Base-by-base conservation (phyloP, 2,329 filamentous ascomycete genomes). In the Trichoderma gracile region DNA sequence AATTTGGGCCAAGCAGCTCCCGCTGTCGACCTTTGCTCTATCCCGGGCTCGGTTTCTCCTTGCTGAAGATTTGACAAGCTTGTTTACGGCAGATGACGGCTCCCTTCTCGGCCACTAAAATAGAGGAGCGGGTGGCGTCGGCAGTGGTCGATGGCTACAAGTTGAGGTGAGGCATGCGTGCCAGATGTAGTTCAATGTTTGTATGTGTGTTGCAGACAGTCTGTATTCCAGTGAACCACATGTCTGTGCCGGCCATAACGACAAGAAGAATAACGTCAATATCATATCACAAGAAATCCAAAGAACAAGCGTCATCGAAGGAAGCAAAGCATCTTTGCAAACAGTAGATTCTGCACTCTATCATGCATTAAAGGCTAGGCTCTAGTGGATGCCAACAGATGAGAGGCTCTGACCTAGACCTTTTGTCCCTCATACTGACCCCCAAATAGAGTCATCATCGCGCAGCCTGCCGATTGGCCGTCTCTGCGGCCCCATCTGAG, bases 391-490 rank as follows among this genome's bases (percentile, higher is more conserved):
- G 30, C 52, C 40, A 42, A 23, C 52, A 47, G 19, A 47, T 47
- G 30, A 10, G 30, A 10, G 10, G 56, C 43, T 40, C n/a, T 30
- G 56, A 47, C 56, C 33, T 38, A 12, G 33, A 14, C 33, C 1
- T 2, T 38, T 38, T 38, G 33, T 38, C 33, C 33, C 33, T 38
- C 33, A 38, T 14, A 38, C 10, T 38, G 5, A 38, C 14, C 33
- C 4, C 12, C 47, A 46, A 46, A 15, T 19, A 27, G 25, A 62
- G 58, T 62, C 58, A 62, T 62, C 40, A 6, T 25, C 58, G 38
- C 58, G 38, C 12, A 30, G 58, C 25, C 49, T 54, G 25, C 58
- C 58, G 58, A 53, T 53, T 62, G 58, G 47, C 47, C n/a, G 33
- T 19, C 47, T 54, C 58, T 12, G 40, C 23, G 47, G 38, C 55